These are phyloP conservation scores for Neonectria neomacrospora DNA, from an alignment of 2,329 filamentous ascomycete species.

Conservation along the genomic window DNA sequence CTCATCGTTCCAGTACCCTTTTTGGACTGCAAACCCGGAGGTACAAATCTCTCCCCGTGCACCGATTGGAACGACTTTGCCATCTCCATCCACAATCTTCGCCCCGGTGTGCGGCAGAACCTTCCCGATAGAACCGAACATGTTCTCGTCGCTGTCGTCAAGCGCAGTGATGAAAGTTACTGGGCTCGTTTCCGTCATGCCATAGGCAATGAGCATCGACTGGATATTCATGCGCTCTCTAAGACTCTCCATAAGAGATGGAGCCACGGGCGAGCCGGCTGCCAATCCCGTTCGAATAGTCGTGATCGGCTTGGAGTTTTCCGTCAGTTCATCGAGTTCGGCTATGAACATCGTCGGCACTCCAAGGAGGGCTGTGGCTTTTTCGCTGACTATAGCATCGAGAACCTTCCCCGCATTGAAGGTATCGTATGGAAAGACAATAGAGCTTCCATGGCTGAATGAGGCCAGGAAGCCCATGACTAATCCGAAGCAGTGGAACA, in stretches of 20 bases:
- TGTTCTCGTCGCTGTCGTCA: conserved; percentile 61
- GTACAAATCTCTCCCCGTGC: conserved; percentile 72
- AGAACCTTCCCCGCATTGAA: conserved; percentile 71
- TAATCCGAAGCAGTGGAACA: conserved; percentile 78
- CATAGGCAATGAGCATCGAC: conserved; percentile 15
- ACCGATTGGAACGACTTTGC: conserved; percentile 64
- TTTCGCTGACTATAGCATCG: conserved; percentile 62
- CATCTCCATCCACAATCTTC: conserved; percentile 68
- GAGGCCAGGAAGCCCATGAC: conserved; percentile 78
- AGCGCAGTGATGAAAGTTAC: conserved; percentile 23
- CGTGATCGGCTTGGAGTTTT: neutral
- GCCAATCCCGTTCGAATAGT: conserved; percentile 7
- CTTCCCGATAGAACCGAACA: conserved; percentile 70
- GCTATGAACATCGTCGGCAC: conserved; percentile 79
- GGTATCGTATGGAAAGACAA: conserved; percentile 74
- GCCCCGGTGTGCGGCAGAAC: conserved; percentile 70
- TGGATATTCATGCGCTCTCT: conserved; percentile 7
- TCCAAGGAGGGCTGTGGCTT: conserved; percentile 62
- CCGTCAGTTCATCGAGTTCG: conserved; percentile 60
- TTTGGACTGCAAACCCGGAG: conserved; percentile 67
- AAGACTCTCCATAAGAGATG: neutral
- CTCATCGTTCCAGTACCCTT: conserved; percentile 72
- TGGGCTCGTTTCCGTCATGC: conserved; percentile 30
- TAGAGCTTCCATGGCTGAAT: conserved; percentile 69
- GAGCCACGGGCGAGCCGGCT: conserved; percentile 4